Evolutionary conservation across 352 stramenopile genomes (phyloP).

Genomic region (Plasmopara halstedii): DNA sequence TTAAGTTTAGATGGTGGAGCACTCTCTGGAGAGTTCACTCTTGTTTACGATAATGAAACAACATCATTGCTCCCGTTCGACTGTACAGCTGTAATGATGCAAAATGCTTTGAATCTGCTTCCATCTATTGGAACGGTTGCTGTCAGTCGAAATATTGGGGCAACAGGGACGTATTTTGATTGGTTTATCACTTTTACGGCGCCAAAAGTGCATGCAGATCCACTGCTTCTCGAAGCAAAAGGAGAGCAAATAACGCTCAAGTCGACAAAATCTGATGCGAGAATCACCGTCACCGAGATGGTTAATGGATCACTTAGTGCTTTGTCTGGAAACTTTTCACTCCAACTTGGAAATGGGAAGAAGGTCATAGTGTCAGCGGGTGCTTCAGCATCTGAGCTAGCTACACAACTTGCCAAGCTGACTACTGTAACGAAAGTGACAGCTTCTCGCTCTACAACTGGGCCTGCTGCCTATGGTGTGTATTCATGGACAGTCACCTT

Average conservation of each 20-base stretch:
- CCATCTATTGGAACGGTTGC: constrained; percentile 6
- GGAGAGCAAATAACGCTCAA: constrained; percentile 11
- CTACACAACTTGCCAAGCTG: background rate
- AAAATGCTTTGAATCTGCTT: constrained; percentile 2
- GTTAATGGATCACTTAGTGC: background rate
- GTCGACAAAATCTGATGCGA: background rate
- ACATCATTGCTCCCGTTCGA: constrained; percentile 1
- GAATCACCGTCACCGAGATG: background rate
- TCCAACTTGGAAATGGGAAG: background rate
- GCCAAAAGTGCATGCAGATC: constrained; percentile 10
- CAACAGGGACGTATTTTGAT: constrained; percentile 5
- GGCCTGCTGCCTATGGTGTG: constrained; percentile 1
- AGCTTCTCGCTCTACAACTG: background rate
- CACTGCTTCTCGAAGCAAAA: constrained; percentile 9
- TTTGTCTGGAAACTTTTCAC: background rate
- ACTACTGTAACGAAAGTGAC: background rate
- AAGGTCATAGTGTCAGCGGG: background rate
- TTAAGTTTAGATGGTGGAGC: constrained; percentile 5
- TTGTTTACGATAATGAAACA: constrained; percentile 1
- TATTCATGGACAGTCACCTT: constrained; percentile 8
- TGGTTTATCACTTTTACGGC: constrained; percentile 22
- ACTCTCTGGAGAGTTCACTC: constrained; percentile 4
- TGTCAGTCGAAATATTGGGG: constrained; percentile 7
- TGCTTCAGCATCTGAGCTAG: background rate
- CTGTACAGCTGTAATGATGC: constrained; percentile 3